Evolutionary conservation across 176 grass and related monocot genomes (phyloP), one percentile per base, ranked within the genome.

Genomic region (Bonia amplexicaulis): DNA sequence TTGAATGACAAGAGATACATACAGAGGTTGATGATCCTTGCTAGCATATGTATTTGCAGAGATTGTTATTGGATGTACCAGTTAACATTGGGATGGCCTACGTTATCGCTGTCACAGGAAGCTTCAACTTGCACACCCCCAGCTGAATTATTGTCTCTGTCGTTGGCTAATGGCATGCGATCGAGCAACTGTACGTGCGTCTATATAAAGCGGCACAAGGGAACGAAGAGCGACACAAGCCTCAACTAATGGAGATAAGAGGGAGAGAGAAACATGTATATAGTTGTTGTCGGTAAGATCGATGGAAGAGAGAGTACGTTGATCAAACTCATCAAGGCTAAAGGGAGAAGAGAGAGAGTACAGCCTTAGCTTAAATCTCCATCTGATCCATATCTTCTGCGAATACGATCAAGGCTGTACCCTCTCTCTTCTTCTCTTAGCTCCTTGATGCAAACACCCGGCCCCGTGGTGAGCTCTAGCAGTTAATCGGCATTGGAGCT

Each of bases 341-440:
- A 87, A 82, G 71, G 85, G 41, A 87, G 85, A 87, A 87, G 85
- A 87, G 85, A 87, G 85, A 87, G 85, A 87, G 85, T 87, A 87
- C 85, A 87, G 85, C 78, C 85, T 87, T 76, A 33, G 23, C 37
- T 25, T 22, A 65, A 13, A 54, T 16, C 48, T 66, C 63, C 51
- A 17, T 87, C 44, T 74, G 29, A 31, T 31, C 23, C 20, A 25
- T 72, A 27, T 74, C 33, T 33, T 48, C 7, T 49, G 13, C 3
- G 54, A 64, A 45, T 73, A 13, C 75, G 48, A 63, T 46, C 19
- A 69, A 87, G 85, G 85, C 78, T 87, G 85, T 87, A 87, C 85
- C 85, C 85, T 82, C 85, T 87, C 85, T 87, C 85, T 87, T 82
- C 85, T 87, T 87, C 85, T 82, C 85, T 82, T 87, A 76, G 78